Evolutionary conservation across 495 filamentous ascomycete species (phyloP), one percentile per base, ranked within the genome.

Genomic region (Aspergillus kassunensis): DNA sequence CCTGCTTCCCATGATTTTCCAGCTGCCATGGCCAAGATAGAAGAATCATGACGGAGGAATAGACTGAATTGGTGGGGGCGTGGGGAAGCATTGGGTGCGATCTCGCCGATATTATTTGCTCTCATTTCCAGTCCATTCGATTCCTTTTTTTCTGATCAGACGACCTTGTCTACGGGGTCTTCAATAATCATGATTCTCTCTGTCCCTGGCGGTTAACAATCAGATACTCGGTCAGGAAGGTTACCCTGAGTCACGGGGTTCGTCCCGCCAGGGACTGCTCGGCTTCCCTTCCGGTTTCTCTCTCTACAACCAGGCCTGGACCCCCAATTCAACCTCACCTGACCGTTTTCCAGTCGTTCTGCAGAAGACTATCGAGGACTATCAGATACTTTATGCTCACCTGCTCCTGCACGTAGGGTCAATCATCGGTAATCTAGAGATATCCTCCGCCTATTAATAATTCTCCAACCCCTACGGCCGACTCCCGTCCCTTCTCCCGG

Each of bases 131-230:
- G 53, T 21, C 42, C 23, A 21, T 50, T 24, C 33, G 27, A 40
- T 56, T 53, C 53, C 57, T 62, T 65, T 67, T 69, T 68, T 70
- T 69, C 58, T 73, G 69, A 71, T 72, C 69, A 71, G 66, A 69
- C 66, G 69, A 72, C 69, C 69, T 49, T 60, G 12, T 36, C 33
- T 36, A 20, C 34, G 20, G 15, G 13, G 10, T 39, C 33, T 20
- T 19, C 6, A 18, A 37, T 4, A n/a, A 25, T 36, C 12, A 23
- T 30, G 12, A 15, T 30, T 36, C 29, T 48, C 12, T 47, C n/a
- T 31, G 43, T 33, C 41, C 47, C 42, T 47, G 40, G 44, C 44
- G 4, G 9, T 46, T 30, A 33, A 31, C 34, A 20, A 33, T n/a
- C n/a, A n/a, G n/a, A n/a, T n/a, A n/a, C n/a, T n/a, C 48, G 35